Conservation (phyloP, 75 land plant genomes). For the Picea sitchensis region DNA sequence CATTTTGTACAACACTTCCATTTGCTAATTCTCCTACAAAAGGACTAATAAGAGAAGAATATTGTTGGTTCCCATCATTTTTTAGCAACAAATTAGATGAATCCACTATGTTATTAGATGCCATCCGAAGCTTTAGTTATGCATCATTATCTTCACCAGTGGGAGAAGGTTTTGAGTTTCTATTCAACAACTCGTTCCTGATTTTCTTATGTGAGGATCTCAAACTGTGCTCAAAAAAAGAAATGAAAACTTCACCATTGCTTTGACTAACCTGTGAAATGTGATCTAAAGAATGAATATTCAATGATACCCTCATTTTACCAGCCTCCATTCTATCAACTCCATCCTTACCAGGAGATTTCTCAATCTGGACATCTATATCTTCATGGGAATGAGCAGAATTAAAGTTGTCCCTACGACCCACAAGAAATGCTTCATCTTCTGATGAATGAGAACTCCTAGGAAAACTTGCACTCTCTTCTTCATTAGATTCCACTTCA, state of each 20-base stretch:
- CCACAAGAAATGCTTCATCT: not conserved
- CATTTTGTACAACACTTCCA: too few species aligned
- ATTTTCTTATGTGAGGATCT: too few species aligned
- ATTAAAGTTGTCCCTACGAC: slow-evolving; percentile 3
- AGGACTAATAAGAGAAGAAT: not conserved
- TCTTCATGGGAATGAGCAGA: not conserved
- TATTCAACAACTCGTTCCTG: not conserved
- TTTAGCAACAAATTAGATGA: not conserved
- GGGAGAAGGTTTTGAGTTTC: too few species aligned
- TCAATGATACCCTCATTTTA: not conserved
- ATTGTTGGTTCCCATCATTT: not conserved
- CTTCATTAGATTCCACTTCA: too few species aligned
- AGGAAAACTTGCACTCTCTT: too few species aligned
- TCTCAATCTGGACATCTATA: not conserved
- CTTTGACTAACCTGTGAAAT: too few species aligned
- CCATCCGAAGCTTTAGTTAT: not conserved
- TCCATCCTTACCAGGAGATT: not conserved
- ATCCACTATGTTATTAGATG: not conserved
- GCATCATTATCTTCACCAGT: too few species aligned
- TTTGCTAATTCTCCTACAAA: too few species aligned
- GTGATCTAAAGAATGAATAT: too few species aligned
- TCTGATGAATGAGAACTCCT: too few species aligned
- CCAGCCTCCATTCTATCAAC: not conserved
- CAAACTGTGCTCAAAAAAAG: too few species aligned
- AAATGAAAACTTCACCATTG: too few species aligned